Evolutionary conservation across 1,139 yeast genomes (phyloP), one percentile per base, ranked within the genome.

Genomic region (Suhomyces guaymorum): DNA sequence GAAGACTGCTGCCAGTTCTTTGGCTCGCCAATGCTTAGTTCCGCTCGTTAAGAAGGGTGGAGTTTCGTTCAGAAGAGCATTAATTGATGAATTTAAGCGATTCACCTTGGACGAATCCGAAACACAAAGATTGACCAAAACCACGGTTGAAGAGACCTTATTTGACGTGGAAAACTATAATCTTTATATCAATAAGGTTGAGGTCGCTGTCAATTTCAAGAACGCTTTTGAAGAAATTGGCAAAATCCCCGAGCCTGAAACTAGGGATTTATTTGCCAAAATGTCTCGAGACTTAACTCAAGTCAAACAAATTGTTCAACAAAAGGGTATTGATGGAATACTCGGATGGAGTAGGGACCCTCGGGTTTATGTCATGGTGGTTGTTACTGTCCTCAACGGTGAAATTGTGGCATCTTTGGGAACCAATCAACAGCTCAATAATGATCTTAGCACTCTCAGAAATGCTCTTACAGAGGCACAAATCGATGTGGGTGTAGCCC

Each of bases 151-250:
- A 2, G 44, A 42, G 10, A 15, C 52, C 4, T 42, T 60, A 13
- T 64, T 62, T 40, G 70, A 66, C n/a, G 47, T 55, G 8, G 73
- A 66, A 34, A 49, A 57, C 14, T 36, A 43, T 16, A 64, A 66
- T 31, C 46, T 57, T 22, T 65, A 55, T 39, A 48, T 52, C 26
- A 62, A 62, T 38, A 55, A 52, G 19, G 41, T 52, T 1, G 44
- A 39, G 5, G 24, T 38, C 3, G 40, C 37, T 2, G 16, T 16
- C n/a, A 29, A 13, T 10, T 28, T 38, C 11, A 28, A 29, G 19
- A 16, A 11, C 7, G 36, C 39, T 2, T 13, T 29, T 15, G 18
- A 22, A 7, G 7, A 18, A 2, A 13, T 24, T 7, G 35, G 24
- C 3, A n/a, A 15, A 4, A 2, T 28, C 5, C 7, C 15, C 2